Evolutionary conservation across 805 yeast genomes (phyloP), one percentile per base, ranked within the genome.

Genomic region (Nakazawaea ernobii): DNA sequence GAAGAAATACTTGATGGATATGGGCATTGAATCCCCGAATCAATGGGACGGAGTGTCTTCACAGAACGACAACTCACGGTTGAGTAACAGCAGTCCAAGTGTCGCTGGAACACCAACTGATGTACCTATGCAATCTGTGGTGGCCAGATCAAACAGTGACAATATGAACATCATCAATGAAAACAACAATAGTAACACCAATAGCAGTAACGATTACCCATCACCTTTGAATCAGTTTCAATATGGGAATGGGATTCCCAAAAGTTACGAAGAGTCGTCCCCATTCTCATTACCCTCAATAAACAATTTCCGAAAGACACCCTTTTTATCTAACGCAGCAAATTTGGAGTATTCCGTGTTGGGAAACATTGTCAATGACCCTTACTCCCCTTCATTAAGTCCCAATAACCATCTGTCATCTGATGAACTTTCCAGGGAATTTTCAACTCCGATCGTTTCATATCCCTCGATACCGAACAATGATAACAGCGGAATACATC

Each of bases 1-100:
- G 52, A 86, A 86, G 66, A 92, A 92, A 62, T 91, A 91, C 54
- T 63, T 91, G 46, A 70, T 77, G 29, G 94, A 84, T 49, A 79
- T 77, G 3, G 78, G 80, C 1, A 68, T 57, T 10, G 49, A 28
- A 8, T 40, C 38, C 4, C 17, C 32, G 32, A 24, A 20, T 9
- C 13, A 28, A 30, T 33, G 36, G 36, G 36, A 8, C 17, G 15
- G 36, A 13, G 17, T 33, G 14, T 15, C 36, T 13, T 33, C 14
- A 14, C 36, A 33, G 14, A n/a, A 33, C 4, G 17, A 33, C 36
- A 10, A 13, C 9, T 33, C 36, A n/a, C 36, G 14, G 15, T 26
- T 27, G 42, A 39, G 33, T 32, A 29, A 32, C 30, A 15, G 33
- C n/a, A 33, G 39, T n/a, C 26, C 38, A 9, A 35, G 39, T 32